Percentiles rank a stretch among this genome's conserved stretches.
These are phyloP conservation scores for Abrus pulchellus DNA, from an alignment of 306 rosid genomes.

Conservation along the genomic window DNA sequence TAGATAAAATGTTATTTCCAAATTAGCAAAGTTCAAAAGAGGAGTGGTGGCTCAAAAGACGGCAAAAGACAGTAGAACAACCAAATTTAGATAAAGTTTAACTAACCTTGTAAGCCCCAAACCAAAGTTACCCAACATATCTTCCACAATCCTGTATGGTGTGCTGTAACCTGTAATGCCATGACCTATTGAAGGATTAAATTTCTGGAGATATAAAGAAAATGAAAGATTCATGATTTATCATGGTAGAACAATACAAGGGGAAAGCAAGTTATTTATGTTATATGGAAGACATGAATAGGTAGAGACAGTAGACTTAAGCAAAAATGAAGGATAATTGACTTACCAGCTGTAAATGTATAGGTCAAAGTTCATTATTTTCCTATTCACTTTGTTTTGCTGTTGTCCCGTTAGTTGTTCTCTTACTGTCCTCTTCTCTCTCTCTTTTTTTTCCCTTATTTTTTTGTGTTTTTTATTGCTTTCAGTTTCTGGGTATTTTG, in stretches of 20 bases:
- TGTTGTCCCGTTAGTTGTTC: too few relatives aligned
- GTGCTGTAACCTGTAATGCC: not conserved
- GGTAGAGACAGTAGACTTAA: not conserved
- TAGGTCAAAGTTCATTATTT: too few relatives aligned
- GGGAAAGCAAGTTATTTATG: not conserved
- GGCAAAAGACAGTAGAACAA: not conserved
- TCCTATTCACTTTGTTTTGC: too few relatives aligned
- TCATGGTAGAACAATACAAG: constrained; percentile 9
- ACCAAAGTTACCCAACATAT: not conserved
- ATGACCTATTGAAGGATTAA: not conserved
- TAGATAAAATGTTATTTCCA: not conserved
- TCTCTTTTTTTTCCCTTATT: too few relatives aligned
- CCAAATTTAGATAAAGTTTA: constrained; percentile 14
- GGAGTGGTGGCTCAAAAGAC: not conserved
- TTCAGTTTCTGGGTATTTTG: too few relatives aligned
- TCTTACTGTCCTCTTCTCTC: too few relatives aligned
- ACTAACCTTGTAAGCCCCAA: constrained; percentile 1
- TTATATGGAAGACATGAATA: not conserved
- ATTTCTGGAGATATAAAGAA: constrained; percentile 7
- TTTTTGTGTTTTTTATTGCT: too few relatives aligned
- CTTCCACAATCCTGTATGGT: not conserved
- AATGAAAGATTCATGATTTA: not conserved
- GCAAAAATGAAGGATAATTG: too few relatives aligned
- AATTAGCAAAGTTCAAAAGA: not conserved
- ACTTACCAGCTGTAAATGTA: too few relatives aligned